Conservation (phyloP, 2,329 filamentous ascomycete genomes). For the Cytospora mali region DNA sequence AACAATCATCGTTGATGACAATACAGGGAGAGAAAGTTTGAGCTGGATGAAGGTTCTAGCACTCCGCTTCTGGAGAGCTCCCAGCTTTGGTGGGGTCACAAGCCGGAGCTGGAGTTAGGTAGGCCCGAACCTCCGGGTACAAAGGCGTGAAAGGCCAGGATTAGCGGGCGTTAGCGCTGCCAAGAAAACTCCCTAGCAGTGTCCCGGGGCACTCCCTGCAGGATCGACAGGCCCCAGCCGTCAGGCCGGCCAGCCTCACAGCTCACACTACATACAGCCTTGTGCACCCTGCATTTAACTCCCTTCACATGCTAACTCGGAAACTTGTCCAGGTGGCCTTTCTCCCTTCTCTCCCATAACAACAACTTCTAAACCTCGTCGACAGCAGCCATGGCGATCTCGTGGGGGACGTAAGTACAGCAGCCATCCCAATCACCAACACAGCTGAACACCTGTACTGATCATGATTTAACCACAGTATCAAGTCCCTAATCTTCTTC, state of each 20-base stretch:
- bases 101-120: conserved; percentile 1
- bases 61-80: neutral
- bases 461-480: conserved; percentile 40
- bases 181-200: neutral
- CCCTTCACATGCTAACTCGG: neutral
- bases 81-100: neutral
- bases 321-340: conserved; percentile 14
- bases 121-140: neutral
- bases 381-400: conserved; percentile 42
- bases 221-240: neutral
- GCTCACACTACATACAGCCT: neutral
- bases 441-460: neutral
- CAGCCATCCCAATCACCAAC: neutral
- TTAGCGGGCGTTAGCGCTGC: neutral
- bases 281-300: neutral
- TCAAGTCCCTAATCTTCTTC: conserved; percentile 60
- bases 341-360: neutral
- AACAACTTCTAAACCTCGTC: conserved; percentile 2
- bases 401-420: conserved; percentile 53
- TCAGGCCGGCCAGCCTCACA: neutral
- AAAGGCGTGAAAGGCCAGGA: neutral
- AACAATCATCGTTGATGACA: neutral
- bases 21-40: neutral
- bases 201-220: neutral
- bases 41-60: neutral